phyloP scores from a whole-genome alignment of 768 basidiomycete genomes.

The Calocybe gangraenosa region DNA sequence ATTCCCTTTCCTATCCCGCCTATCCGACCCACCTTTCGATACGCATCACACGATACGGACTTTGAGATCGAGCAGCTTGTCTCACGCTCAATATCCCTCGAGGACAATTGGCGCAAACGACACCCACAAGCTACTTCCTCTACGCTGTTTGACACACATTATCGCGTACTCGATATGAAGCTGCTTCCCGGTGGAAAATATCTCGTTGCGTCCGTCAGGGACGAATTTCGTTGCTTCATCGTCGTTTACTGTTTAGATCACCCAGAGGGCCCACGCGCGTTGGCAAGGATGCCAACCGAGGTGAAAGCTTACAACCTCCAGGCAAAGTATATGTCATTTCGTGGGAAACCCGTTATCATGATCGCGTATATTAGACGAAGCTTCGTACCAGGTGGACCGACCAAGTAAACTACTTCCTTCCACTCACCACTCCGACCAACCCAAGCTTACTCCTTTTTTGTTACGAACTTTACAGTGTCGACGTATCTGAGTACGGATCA shows the following conservation, averaged over 20 bases:
- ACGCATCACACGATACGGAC: constrained; percentile 31
- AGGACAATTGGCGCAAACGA: constrained; percentile 52
- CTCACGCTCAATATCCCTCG: constrained; percentile 53
- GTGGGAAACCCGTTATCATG: constrained; percentile 46
- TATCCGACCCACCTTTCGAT: constrained; percentile 54
- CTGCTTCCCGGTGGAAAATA: constrained; percentile 67
- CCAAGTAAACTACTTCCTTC: no score
- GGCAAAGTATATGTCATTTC: constrained; percentile 55
- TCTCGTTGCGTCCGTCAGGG: constrained; percentile 56
- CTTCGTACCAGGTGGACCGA: no score
- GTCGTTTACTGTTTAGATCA: constrained; percentile 58
- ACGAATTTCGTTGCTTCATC: constrained; percentile 47
- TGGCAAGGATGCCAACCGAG: constrained; percentile 47
- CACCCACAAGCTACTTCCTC: constrained; percentile 30
- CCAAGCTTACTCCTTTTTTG: no score
- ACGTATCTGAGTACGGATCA: no score
- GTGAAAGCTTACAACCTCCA: constrained; percentile 54
- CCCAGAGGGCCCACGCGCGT: constrained; percentile 35
- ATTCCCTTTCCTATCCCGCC: constrained; percentile 55
- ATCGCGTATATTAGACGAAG: constrained; percentile 47
- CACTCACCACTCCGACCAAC: no score
- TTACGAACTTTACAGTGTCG: no score
- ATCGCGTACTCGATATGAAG: constrained; percentile 46
- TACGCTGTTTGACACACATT: constrained; percentile 24
- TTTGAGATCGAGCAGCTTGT: constrained; percentile 56